Base-by-base conservation (phyloP, 2,329 filamentous ascomycete genomes). In the Diaporthe australafricana region DNA sequence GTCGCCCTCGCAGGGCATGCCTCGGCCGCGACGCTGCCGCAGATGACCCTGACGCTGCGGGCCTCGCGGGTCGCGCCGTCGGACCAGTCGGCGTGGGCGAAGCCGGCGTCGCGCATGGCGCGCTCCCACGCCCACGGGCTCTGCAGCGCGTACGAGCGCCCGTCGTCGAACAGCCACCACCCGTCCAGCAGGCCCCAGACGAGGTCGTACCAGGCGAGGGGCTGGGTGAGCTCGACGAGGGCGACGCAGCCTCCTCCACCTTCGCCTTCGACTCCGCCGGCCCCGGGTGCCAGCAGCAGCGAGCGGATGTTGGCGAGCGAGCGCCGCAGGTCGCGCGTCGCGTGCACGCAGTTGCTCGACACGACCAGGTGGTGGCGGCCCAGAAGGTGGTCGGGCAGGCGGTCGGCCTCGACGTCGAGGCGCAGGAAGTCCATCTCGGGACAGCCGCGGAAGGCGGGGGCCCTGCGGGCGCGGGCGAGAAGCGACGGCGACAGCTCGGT, bases 401-500 rank as follows among this genome's bases (percentile, higher is more conserved):
- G 74, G 7, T 74, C 66, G n/a, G 77, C 73, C 52, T 81, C 79
- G 1, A 82, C 72, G 62, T 84, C 75, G 0, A 81, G 68, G 0
- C 75, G 72, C 1, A 40, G 47, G 63, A 75, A 83, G 2, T 74
- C 70, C 73, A 83, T 78, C 4, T 0, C 8, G 45, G 14, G 17
- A 71, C 76, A 27, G 27, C n/a, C 45, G 5, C n/a, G 35, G 45
- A 65, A 40, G n/a, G 42, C 40, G 2, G 45, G 20, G 25, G 72
- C 74, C 40, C 73, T 77, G 0, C 79, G 77, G 1, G 74, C 71
- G 1, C 75, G 68, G 0, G 45, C 32, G 1, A 84, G 77, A 0
- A 84, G 74, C 0, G 78, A 77, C 0, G 75, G 40, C 0, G 84
- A 83, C 5, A 87, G 65, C 50, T 86, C 84, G 1, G 84, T 85